Evolutionary conservation across 768 basidiomycete species (phyloP).

Genomic region (Naganishia vishniacii): DNA sequence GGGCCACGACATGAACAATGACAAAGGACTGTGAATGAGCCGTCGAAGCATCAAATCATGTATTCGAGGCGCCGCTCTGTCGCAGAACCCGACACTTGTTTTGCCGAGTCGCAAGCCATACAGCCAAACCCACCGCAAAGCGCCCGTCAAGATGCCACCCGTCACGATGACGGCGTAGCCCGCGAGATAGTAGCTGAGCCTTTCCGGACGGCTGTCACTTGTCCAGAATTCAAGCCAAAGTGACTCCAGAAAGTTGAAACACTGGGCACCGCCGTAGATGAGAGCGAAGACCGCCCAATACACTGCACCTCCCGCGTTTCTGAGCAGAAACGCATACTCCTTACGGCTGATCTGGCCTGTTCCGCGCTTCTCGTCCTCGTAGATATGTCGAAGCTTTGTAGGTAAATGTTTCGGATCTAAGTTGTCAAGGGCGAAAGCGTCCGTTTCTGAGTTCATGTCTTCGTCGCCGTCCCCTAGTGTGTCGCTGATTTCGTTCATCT

Average conservation of each 20-base stretch:
- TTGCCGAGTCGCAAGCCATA: conserved; percentile 32
- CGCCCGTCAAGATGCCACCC: conserved; percentile 23
- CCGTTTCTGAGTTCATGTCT: neutral
- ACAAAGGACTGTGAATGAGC: conserved; percentile 33
- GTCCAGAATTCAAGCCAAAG: conserved; percentile 41
- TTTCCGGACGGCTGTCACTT: conserved; percentile 27
- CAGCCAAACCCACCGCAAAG: conserved; percentile 42
- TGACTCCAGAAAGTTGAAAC: conserved; percentile 27
- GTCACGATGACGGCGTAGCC: conserved; percentile 31
- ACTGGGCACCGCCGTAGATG: conserved; percentile 30
- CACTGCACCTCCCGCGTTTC: conserved; percentile 33
- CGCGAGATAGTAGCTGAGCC: conserved; percentile 33
- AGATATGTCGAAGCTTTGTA: conserved; percentile 28
- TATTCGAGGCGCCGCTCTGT: conserved; percentile 16
- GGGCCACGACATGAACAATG: conserved; percentile 24
- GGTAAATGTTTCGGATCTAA: neutral
- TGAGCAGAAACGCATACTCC: conserved; percentile 37
- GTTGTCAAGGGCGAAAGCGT: neutral
- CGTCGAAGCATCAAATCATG: conserved; percentile 16
- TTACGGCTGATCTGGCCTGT: conserved; percentile 31
- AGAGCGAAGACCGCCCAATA: conserved; percentile 41
- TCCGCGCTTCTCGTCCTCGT: conserved; percentile 33
- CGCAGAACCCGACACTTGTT: conserved; percentile 4
- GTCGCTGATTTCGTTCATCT: neutral
- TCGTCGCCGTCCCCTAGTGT: neutral